Conservation (phyloP, 2,329 filamentous ascomycete genomes). For the Cadophora luteo-olivacea region DNA sequence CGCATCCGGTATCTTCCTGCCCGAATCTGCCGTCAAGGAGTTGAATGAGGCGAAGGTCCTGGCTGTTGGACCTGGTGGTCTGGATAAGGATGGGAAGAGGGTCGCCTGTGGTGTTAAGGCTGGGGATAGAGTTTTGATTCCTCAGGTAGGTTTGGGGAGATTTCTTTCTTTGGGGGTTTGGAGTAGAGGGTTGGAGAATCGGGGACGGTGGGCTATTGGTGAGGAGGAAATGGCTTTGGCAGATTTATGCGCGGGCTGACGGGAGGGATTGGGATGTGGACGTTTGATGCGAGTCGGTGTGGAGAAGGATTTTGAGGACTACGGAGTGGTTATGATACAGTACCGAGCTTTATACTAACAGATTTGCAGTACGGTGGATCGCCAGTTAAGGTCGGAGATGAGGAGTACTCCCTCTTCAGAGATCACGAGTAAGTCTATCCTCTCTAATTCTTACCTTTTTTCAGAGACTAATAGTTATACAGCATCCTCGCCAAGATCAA, state of each 20-base stretch:
- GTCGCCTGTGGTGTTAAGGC: slow-evolving; percentile 80
- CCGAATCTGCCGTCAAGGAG: slow-evolving; percentile 96
- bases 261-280: neutral
- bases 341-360: neutral
- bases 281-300: no score
- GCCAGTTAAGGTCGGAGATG: slow-evolving; percentile 95
- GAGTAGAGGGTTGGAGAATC: no score
- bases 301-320: no score
- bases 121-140: slow-evolving; percentile 95
- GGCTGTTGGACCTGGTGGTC: slow-evolving; percentile 86
- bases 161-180: slow-evolving; percentile 17
- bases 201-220: no score
- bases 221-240: no score
- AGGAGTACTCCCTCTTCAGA: slow-evolving; percentile 94
- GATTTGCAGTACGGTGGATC: slow-evolving; percentile 81
- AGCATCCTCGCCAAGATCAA: slow-evolving; percentile 99
- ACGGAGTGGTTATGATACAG: neutral
- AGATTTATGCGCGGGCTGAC: neutral
- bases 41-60: slow-evolving; percentile 97
- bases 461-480: slow-evolving; percentile 28
- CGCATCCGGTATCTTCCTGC: slow-evolving; percentile 95
- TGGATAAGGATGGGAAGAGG: slow-evolving; percentile 90
- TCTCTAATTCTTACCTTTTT: no score
- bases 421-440: slow-evolving; percentile 86
- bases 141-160: slow-evolving; percentile 69